A percentile compares a stretch with the other conserved stretches of the same genome.
These are phyloP conservation scores for Trifolium repens DNA, from an alignment of 306 rosid species.

Conservation along the genomic window DNA sequence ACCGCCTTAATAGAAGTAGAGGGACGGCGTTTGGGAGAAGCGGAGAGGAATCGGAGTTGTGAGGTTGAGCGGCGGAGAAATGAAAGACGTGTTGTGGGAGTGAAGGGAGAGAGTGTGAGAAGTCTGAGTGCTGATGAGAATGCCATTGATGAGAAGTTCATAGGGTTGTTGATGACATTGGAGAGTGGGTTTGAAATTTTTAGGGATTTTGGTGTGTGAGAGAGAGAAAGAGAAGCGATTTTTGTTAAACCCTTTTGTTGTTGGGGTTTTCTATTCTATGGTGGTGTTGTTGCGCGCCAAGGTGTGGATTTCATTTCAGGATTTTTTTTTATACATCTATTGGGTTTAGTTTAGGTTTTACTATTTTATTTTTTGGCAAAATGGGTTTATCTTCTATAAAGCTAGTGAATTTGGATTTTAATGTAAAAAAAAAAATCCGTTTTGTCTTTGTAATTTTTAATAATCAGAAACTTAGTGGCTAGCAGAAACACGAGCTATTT, in stretches of 20 bases:
- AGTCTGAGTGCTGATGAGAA: constrained; percentile 66
- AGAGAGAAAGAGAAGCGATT: not conserved
- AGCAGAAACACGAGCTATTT: no score
- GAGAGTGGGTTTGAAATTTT: not conserved
- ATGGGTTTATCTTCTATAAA: no score
- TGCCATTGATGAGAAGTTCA: constrained; percentile 55
- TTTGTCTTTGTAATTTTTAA: no score
- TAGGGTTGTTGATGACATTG: constrained; percentile 22
- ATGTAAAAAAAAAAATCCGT: no score
- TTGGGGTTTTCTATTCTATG: not conserved
- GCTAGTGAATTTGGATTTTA: no score
- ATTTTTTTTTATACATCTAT: no score
- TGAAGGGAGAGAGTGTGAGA: constrained; percentile 53
- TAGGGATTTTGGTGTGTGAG: constrained; percentile 22
- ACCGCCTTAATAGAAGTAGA: constrained; percentile 14
- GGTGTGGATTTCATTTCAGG: no score
- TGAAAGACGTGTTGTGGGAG: constrained; percentile 42
- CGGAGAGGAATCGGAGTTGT: constrained; percentile 66
- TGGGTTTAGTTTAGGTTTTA: no score
- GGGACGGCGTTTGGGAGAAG: constrained; percentile 29
- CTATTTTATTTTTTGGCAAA: no score
- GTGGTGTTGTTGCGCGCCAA: constrained; percentile 25
- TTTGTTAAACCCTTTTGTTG: constrained; percentile 8
- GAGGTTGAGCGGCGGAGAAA: constrained; percentile 45
- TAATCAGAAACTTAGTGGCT: no score